Evolutionary conservation across 805 yeast species (phyloP), one percentile per base, ranked within the genome.

Genomic region (Spathaspora gorwiae): DNA sequence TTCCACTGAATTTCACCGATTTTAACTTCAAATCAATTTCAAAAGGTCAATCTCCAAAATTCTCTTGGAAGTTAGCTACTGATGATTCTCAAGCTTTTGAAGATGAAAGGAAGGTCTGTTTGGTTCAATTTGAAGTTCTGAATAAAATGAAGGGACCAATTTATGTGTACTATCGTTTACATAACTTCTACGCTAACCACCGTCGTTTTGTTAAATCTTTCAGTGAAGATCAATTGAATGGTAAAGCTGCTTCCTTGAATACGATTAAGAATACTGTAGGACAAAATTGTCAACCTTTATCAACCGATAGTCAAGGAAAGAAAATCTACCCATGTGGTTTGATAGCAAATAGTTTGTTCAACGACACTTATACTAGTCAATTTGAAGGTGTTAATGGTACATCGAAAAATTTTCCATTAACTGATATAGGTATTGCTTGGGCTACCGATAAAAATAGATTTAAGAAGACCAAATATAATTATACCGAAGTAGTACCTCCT

Each of bases 251-350:
- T 6, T 59, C 66, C 8, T 53, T 56, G 9, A 38, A 55, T 44
- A 54, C 48, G 26, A 65, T 72, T 44, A 70, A 68, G 48, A 56
- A 70, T 51, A 65, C 73, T 6, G 66, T 60, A n/a, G 77, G 77
- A 2, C 70, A 67, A 49, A 72, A 72, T 54, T 72, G 77, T 52
- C 57, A 69, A 52, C 77, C 77, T 11, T 63, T 72, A 47, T 59
- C 70, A 7, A 43, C 52, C 1, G 61, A 70, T 47, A 42, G 57
- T 2, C 49, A 67, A 26, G 83, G 83, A 12, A 78, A 65, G 63
- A 76, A 68, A 42, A 75, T 76, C 49, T 87, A 87, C 57, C 95
- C 95, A 11, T 87, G 95, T 65, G 95, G 95, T 1, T 69, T 87
- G 48, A 86, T 87, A 57, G 94, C 95, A 13, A 87, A 87, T 61